These are phyloP conservation scores for Vachellia pachyceras DNA, from an alignment of 306 rosid species.

Conservation along the genomic window DNA sequence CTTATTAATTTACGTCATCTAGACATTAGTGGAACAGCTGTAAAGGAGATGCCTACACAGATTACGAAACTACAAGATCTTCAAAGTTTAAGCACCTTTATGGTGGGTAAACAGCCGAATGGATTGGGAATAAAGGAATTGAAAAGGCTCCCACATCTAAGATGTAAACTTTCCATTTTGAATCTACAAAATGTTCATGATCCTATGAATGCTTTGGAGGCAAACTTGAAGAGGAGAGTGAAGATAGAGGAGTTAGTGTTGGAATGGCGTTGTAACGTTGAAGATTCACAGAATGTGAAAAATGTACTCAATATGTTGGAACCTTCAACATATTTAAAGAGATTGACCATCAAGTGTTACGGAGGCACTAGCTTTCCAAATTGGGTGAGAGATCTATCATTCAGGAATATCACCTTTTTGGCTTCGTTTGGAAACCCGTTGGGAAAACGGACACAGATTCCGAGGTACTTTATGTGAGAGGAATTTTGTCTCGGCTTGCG, in stretches of 20 bases:
- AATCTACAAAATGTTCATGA: constrained; percentile 19
- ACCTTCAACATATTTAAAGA: constrained; percentile 24
- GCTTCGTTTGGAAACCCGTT: too few species aligned
- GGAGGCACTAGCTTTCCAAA: constrained; percentile 33
- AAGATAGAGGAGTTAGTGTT: constrained; percentile 7
- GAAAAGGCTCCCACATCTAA: constrained; percentile 2
- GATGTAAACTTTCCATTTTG: constrained; percentile 19
- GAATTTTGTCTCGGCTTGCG: too few species aligned
- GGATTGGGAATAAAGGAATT: constrained; percentile 22
- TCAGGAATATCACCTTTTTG: neutral
- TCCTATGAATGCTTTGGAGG: neutral
- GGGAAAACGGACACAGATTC: too few species aligned
- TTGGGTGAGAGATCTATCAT: constrained; percentile 35
- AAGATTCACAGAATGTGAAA: neutral
- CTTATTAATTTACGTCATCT: constrained; percentile 12
- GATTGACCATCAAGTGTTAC: constrained; percentile 12
- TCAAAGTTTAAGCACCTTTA: constrained; percentile 17
- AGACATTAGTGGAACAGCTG: neutral
- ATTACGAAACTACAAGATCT: neutral
- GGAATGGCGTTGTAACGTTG: neutral
- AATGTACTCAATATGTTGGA: constrained; percentile 27
- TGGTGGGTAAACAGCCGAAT: neutral
- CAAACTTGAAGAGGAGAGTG: constrained; percentile 2
- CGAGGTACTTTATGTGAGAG: too few species aligned
- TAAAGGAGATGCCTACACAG: neutral